phyloP scores from a whole-genome alignment of 805 yeast genomes.

The Kazachstania viticola region DNA sequence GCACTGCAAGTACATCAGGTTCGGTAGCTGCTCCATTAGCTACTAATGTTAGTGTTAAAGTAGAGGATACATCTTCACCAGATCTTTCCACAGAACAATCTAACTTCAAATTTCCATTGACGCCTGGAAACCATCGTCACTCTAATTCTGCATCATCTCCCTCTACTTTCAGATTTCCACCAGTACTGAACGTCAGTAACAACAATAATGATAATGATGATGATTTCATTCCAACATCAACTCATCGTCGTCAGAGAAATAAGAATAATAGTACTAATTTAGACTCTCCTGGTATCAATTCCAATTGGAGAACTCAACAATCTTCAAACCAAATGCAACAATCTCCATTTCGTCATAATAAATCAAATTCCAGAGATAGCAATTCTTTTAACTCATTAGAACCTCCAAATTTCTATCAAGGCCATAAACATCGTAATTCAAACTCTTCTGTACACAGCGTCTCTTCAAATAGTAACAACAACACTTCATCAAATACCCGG shows the following conservation, averaged over 20 bases:
- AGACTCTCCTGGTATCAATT: slow-evolving; percentile 33
- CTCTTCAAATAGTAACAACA: slow-evolving; percentile 17
- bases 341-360: slow-evolving; percentile 26
- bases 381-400: slow-evolving; percentile 20
- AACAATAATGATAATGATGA: slow-evolving; percentile 8
- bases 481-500: slow-evolving; percentile 34
- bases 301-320: slow-evolving; percentile 57
- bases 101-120: slow-evolving; percentile 22
- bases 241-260: no score
- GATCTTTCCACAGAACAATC: slow-evolving; percentile 9
- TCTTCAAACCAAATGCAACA: slow-evolving; percentile 26
- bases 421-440: slow-evolving; percentile 69
- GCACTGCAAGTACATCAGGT: no score
- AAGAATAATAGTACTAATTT: slow-evolving; percentile 6
- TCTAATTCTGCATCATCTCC: slow-evolving; percentile 27
- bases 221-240: no score
- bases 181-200: slow-evolving; percentile 22
- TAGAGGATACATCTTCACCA: slow-evolving; percentile 8
- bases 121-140: slow-evolving; percentile 20
- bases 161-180: slow-evolving; percentile 53
- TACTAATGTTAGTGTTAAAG: slow-evolving; percentile 4
- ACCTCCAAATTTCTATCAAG: slow-evolving; percentile 40
- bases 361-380: slow-evolving; percentile 19
- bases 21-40: no score
- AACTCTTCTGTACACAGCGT: slow-evolving; percentile 49